Base-by-base conservation (phyloP, 1,284 basidiomycete species). In the Rhodotorula sp. region DNA sequence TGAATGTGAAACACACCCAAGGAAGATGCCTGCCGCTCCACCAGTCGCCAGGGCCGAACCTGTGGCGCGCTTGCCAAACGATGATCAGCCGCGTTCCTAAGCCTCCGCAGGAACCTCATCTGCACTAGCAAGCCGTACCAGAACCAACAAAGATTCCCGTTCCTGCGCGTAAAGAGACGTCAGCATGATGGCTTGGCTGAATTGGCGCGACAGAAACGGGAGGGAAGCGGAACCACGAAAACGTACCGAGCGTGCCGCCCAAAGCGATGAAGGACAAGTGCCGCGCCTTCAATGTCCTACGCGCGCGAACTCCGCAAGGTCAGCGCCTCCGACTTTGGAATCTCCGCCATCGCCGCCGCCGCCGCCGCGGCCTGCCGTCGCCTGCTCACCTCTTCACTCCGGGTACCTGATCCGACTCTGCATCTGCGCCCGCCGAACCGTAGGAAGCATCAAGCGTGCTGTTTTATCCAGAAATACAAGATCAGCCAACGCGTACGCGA, bases 181-280 rank as follows among this genome's bases (percentile, higher is more conserved):
- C 44, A 30, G 20, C 42, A 49, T 30, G 22, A 8, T 51, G 14
- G 22, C 26, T 6, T 2, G 54, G 59, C 26, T 24, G 44, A 18
- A 37, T 45, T n/a, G 24, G 24, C 78, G 76, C n/a, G 79, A 66
- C 64, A 77, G 78, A 20, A 89, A n/a, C n/a, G n/a, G 37, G 37
- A 10, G 8, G 37, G 10, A 7, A 4, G 4, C 33, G 37, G 14
- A 42, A 37, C 37, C 37, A 37, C 37, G 37, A 12, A 33, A 42
- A 89, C 46, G 88, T 90, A 22, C 87, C 87, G 14, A 87, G 83
- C 26, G 87, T 86, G 65, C 87, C 86, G 26, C 86, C 86, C 30
- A 87, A 83, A 45, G 49, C 70, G 18, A 72, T 72, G 45, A 62
- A 60, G 54, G 61, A 60, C 46, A 70, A 26, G 29, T 70, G 69